Evolutionary conservation across 768 basidiomycete species (phyloP).

Genomic region (Leccinellum luteum): DNA sequence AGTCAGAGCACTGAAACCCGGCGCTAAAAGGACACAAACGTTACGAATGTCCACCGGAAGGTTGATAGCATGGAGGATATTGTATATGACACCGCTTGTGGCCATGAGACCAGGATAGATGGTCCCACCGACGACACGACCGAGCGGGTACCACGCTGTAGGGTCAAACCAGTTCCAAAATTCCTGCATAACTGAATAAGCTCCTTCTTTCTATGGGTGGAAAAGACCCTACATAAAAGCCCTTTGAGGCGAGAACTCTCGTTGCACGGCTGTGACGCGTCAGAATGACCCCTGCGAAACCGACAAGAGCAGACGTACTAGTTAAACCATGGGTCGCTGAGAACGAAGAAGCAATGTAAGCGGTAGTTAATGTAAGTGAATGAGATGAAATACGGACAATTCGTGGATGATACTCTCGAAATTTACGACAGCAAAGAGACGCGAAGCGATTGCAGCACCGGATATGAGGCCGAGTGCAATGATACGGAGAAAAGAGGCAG

Average conservation of each 20-base stretch:
- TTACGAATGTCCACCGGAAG: constrained; percentile 98
- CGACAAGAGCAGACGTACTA: constrained; percentile 58
- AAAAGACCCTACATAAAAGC: constrained; percentile 79
- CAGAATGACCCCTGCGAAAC: background rate
- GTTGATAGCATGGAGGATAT: constrained; percentile 79
- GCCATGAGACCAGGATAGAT: constrained; percentile 99
- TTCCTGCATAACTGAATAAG: constrained; percentile 54
- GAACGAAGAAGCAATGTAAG: background rate
- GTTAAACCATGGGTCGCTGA: constrained; percentile 98
- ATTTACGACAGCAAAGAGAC: constrained; percentile 95
- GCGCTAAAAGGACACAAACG: constrained; percentile 94
- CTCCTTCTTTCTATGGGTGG: background rate
- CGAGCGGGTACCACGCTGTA: constrained; percentile 98
- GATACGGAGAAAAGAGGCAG: constrained; percentile 87
- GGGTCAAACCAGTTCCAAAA: constrained; percentile 99
- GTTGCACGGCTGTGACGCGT: constrained; percentile 75
- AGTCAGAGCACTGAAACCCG: constrained; percentile 94
- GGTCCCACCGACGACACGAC: constrained; percentile 96
- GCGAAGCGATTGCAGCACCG: constrained; percentile 90
- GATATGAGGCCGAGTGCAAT: constrained; percentile 89
- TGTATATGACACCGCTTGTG: constrained; percentile 97
- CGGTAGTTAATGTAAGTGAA: background rate
- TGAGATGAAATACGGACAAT: constrained; percentile 62
- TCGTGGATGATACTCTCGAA: constrained; percentile 99
- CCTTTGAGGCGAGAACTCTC: constrained; percentile 82